Percentiles rank a stretch among this genome's conserved stretches.
Evolutionary conservation across 148 eudicot genomes (phyloP).

Genomic region (Polygonum aviculare): DNA sequence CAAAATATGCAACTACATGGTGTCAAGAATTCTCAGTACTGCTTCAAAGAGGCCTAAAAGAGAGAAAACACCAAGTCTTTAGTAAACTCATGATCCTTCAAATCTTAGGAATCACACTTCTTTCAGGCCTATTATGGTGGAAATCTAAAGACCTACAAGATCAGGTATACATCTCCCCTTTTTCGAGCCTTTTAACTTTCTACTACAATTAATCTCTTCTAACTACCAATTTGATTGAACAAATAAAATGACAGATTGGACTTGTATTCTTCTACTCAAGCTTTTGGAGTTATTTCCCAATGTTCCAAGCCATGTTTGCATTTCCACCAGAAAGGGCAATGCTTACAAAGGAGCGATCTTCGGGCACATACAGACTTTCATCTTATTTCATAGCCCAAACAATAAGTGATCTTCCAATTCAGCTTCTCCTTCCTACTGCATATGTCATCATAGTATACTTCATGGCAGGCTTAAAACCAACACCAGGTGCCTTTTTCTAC

Average conservation of each 20-base stretch:
- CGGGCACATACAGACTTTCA: slow-evolving; percentile 77
- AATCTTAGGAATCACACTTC: slow-evolving; percentile 34
- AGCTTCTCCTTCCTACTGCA: slow-evolving; percentile 59
- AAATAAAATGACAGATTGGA: slow-evolving; percentile 42
- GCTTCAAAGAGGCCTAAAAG: slow-evolving; percentile 57
- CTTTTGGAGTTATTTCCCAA: slow-evolving; percentile 77
- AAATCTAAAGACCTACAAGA: slow-evolving; percentile 47
- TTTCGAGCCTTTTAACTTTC: not conserved
- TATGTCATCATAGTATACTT: slow-evolving; percentile 51
- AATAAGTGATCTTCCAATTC: slow-evolving; percentile 61
- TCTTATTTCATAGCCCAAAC: slow-evolving; percentile 57
- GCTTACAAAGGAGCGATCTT: slow-evolving; percentile 63
- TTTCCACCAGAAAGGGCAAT: slow-evolving; percentile 70
- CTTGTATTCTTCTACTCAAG: slow-evolving; percentile 58
- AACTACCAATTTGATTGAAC: not conserved
- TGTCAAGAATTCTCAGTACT: slow-evolving; percentile 52
- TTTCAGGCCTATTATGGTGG: slow-evolving; percentile 70
- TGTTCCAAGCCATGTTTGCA: slow-evolving; percentile 64
- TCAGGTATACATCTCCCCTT: slow-evolving; percentile 20
- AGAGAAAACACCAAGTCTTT: slow-evolving; percentile 54
- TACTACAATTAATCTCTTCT: not conserved
- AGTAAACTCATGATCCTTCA: slow-evolving; percentile 36
- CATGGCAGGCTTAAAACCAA: slow-evolving; percentile 66
- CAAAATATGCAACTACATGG: slow-evolving; percentile 62
- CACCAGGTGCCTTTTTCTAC: slow-evolving; percentile 26